Base-by-base conservation (phyloP, 768 basidiomycete genomes). In the Lentinula aciculospora region DNA sequence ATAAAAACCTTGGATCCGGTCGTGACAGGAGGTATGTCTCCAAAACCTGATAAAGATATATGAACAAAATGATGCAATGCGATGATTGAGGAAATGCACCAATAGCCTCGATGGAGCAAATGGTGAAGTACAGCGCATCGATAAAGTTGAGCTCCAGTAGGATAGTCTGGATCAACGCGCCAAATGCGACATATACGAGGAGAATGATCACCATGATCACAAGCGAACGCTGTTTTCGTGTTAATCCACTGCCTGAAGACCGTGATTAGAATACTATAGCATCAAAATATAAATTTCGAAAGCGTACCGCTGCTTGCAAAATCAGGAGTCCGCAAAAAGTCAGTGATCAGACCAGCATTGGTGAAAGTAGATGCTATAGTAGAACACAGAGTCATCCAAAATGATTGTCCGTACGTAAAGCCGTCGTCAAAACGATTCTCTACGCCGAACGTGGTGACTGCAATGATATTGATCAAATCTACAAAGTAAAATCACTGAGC, bases 381-480 rank as follows among this genome's bases (percentile, higher is more conserved):
- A 0, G 87, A 88, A 64, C 87, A 89, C 12, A 91, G 72, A 2
- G 85, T 87, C 68, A 86, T 79, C 91, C 91, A 94, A 65, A 84
- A 91, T 0, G 87, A 72, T 64, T 84, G 78, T 0, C 78, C 84
- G 58, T 84, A 89, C 0, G 84, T 85, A 69, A 89, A 90, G 0
- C 82, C 86, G 58, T 86, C 85, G 59, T 82, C 71, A 53, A 78
- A 76, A 15, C 80, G 75, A 67, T 86, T 84, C 53, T 76, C 68
- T 0, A 84, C 71, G n/a, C 84, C 88, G 53, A 92, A 92, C 1
- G 76, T 64, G 3, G 72, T 78, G 12, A 92, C 76, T 21, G 78
- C 73, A 29, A 75, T 65, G 29, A 88, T 77, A 61, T 89, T 92
- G 69, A 93, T 82, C 3, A 82, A 45, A 68, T 94, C 92, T 91